Conservation (phyloP, 2,329 filamentous ascomycete species). For the Mollisiaceae sp. region DNA sequence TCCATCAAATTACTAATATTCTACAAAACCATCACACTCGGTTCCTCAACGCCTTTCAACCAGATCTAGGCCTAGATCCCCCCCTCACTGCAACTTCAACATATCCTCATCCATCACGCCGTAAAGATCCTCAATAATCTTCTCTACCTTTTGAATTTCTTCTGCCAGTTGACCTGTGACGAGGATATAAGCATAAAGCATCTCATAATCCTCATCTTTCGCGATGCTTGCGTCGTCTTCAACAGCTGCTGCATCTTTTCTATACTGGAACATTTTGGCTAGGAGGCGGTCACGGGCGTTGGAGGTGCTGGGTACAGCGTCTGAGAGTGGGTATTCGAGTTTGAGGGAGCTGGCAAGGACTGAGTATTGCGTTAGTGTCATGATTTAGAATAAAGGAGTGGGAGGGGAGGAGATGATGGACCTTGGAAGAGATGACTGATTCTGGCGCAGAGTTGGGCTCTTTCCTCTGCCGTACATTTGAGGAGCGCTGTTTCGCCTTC, state of each 20-base stretch:
- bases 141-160: slow-evolving; percentile 64
- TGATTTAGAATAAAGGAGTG: slow-evolving; percentile 22
- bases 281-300: slow-evolving; percentile 82
- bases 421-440: slow-evolving; percentile 83
- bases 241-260: slow-evolving; percentile 58
- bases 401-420: slow-evolving; percentile 5
- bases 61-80: background rate
- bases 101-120: slow-evolving; percentile 66
- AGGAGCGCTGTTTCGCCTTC: slow-evolving; percentile 83
- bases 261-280: slow-evolving; percentile 85
- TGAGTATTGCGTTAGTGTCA: slow-evolving; percentile 29
- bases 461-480: slow-evolving; percentile 77
- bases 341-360: slow-evolving; percentile 94
- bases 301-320: slow-evolving; percentile 83
- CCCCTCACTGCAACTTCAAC: slow-evolving; percentile 49
- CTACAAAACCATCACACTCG: background rate
- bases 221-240: slow-evolving; percentile 43
- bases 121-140: slow-evolving; percentile 66
- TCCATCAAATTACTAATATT: background rate
- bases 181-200: slow-evolving; percentile 88
- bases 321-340: slow-evolving; percentile 90
- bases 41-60: background rate
- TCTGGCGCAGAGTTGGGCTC: slow-evolving; percentile 79
- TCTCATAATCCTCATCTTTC: slow-evolving; percentile 82
- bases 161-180: slow-evolving; percentile 71